Evolutionary conservation across 2,329 filamentous ascomycete genomes (phyloP), one percentile per base, ranked within the genome.

Genomic region (Pseudogymnoascus sp.): DNA sequence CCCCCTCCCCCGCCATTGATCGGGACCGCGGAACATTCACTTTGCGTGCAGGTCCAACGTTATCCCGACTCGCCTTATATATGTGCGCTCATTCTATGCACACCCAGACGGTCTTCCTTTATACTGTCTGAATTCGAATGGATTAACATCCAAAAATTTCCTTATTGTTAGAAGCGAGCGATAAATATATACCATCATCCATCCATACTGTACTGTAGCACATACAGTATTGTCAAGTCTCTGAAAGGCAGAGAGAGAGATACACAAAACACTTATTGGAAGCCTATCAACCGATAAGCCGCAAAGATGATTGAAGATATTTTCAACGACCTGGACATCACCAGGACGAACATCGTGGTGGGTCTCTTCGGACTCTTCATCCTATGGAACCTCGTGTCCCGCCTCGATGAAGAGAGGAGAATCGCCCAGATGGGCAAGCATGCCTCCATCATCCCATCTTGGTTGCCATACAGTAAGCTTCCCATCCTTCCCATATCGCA

Each of bases 371-470:
- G 37, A 5, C 27, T 59, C 4, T 35, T 42, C 27, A 9, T 63
- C 7, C 18, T 64, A 1, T 21, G 29, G 37, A 39, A 25, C n/a
- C 59, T 77, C 39, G 65, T 75, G 29, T 59, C 67, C 59, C 73
- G 74, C n/a, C 64, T 80, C 61, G 72, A 76, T 58, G 74, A 79
- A 61, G 72, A 77, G 39, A 66, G 73, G 15, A 78, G 78, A 61
- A 76, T 85, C 60, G 74, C 72, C 36, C 73, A 74, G 5, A 71
- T 84, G 0, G 80, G 80, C 5, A 73, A 74, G 6, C 76, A 77
- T 67, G 78, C 77, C 3, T 69, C 72, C 4, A 66, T 48, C 25
- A 61, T 80, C 9, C 68, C 64, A 21, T 71, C 73, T 59, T 75
- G 70, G 62, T 39, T 77, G 5, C 82, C 82, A 0, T 76, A 77